These are phyloP conservation scores for Trypethelium eluteriae DNA, from an alignment of 495 filamentous ascomycete genomes.

Conservation along the genomic window DNA sequence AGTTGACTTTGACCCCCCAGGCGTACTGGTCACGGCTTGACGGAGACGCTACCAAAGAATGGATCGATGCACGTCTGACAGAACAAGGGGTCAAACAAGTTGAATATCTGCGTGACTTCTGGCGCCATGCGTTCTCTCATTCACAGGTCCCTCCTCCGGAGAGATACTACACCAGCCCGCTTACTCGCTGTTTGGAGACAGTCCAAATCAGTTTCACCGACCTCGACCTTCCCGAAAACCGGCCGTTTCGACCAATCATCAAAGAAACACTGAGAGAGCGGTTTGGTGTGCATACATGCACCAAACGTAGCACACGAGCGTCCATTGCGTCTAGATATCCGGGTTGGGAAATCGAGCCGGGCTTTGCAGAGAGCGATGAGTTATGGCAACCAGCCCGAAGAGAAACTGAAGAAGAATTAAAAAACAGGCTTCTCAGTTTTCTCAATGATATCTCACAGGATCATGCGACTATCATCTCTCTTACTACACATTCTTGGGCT, in stretches of 20 bases:
- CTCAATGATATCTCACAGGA: neutral
- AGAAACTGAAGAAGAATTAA: slow-evolving; percentile 15
- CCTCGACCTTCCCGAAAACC: slow-evolving; percentile 18
- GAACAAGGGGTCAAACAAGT: slow-evolving; percentile 27
- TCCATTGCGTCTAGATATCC: slow-evolving; percentile 14
- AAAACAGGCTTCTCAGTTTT: neutral
- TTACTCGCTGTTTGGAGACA: slow-evolving; percentile 30
- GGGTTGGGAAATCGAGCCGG: slow-evolving; percentile 17
- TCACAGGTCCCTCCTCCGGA: slow-evolving; percentile 28
- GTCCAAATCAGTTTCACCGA: slow-evolving; percentile 25
- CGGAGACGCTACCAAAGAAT: slow-evolving; percentile 30
- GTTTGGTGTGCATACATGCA: slow-evolving; percentile 26
- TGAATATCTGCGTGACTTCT: slow-evolving; percentile 22
- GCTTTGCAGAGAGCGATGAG: slow-evolving; percentile 26
- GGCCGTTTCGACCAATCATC: slow-evolving; percentile 25
- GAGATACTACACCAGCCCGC: slow-evolving; percentile 31
- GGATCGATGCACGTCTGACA: slow-evolving; percentile 32
- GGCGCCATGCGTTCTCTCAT: slow-evolving; percentile 20
- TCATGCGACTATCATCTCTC: neutral
- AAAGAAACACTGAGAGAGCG: slow-evolving; percentile 32
- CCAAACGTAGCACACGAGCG: slow-evolving; percentile 14
- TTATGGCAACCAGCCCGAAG: slow-evolving; percentile 22
- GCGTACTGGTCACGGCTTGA: slow-evolving; percentile 32
- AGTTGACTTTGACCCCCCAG: neutral
- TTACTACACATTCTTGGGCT: neutral